Evolutionary conservation across 2,329 filamentous ascomycete genomes (phyloP).

Genomic region (Gnomoniopsis sp.): DNA sequence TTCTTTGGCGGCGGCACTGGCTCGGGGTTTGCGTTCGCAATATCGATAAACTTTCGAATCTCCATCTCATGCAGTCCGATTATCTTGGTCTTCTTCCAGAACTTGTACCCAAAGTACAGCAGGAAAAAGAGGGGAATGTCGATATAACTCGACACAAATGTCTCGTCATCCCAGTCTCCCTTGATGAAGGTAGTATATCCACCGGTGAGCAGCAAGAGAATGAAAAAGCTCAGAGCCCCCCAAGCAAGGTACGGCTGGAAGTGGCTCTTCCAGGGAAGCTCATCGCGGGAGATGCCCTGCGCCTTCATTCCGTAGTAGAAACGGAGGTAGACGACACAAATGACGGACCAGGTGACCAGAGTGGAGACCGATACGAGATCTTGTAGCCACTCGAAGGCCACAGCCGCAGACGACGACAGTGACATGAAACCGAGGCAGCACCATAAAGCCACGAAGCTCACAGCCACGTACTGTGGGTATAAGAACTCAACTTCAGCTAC

Average conservation of each 20-base stretch:
- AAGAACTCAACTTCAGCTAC: conserved; percentile 6
- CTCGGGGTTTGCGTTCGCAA: conserved; percentile 25
- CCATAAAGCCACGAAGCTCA: background rate
- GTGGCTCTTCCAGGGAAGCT: conserved; percentile 3
- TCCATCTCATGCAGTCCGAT: conserved; percentile 24
- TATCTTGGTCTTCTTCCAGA: conserved; percentile 22
- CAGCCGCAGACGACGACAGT: conserved; percentile 5
- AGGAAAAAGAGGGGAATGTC: conserved; percentile 25
- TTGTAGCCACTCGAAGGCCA: conserved; percentile 22
- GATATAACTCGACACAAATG: conserved; percentile 26
- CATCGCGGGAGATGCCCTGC: conserved; percentile 20
- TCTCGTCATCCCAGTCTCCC: conserved; percentile 20
- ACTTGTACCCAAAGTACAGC: conserved; percentile 27
- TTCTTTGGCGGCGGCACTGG: conserved; percentile 17
- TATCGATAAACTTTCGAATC: conserved; percentile 25
- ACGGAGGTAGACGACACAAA: conserved; percentile 27
- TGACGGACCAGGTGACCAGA: conserved; percentile 29
- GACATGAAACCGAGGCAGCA: conserved; percentile 10
- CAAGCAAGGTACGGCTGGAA: conserved; percentile 10
- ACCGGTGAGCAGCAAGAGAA: conserved; percentile 9
- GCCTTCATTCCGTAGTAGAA: conserved; percentile 25
- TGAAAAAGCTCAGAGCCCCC: conserved; percentile 1
- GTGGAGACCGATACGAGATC: conserved; percentile 27
- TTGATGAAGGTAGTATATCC: conserved; percentile 12
- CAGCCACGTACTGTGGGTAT: background rate